A percentile compares a stretch with the other conserved stretches of the same genome.
Conservation (phyloP, 441 rosid species). For the Mallotus repandus region DNA sequence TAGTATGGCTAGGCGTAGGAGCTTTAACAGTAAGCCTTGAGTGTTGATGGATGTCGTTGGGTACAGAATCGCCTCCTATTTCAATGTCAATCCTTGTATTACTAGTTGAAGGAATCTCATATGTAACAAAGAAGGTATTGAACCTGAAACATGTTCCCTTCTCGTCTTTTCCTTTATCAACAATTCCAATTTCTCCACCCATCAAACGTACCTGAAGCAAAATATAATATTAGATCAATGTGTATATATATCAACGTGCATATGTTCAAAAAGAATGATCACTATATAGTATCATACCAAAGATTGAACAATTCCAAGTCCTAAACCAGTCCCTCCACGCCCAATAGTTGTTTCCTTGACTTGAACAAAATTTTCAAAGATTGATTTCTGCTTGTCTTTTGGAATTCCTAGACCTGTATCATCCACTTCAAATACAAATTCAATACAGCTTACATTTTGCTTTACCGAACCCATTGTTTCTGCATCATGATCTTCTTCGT, state of each 20-base stretch:
- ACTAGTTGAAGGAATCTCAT: slow-evolving; percentile 18
- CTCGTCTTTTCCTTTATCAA: slow-evolving; percentile 51
- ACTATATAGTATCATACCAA: slow-evolving; percentile 39
- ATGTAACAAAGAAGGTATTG: slow-evolving; percentile 39
- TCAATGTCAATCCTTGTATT: slow-evolving; percentile 26
- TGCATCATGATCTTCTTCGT: slow-evolving; percentile 17
- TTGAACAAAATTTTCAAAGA: slow-evolving; percentile 82
- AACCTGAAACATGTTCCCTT: slow-evolving; percentile 78
- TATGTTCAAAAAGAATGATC: too few relatives aligned
- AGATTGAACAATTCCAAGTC: slow-evolving; percentile 94
- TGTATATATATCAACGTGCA: neutral
- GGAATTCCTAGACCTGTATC: slow-evolving; percentile 93
- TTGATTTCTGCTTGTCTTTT: slow-evolving; percentile 51
- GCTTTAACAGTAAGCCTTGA: slow-evolving; percentile 26
- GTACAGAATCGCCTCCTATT: slow-evolving; percentile 21
- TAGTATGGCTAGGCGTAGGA: slow-evolving; percentile 27
- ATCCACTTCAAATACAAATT: slow-evolving; percentile 68
- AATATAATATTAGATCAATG: neutral
- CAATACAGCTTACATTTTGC: slow-evolving; percentile 32
- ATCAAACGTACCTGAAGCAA: slow-evolving; percentile 58
- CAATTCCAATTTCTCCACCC: slow-evolving; percentile 79
- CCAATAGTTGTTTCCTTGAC: slow-evolving; percentile 61
- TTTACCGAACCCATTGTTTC: slow-evolving; percentile 16
- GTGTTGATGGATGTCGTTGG: slow-evolving; percentile 16
- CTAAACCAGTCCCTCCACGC: slow-evolving; percentile 79